Base-by-base conservation (phyloP, 192 early-diverging fungal species). In the Gaertneriomyces semiglobifer region DNA sequence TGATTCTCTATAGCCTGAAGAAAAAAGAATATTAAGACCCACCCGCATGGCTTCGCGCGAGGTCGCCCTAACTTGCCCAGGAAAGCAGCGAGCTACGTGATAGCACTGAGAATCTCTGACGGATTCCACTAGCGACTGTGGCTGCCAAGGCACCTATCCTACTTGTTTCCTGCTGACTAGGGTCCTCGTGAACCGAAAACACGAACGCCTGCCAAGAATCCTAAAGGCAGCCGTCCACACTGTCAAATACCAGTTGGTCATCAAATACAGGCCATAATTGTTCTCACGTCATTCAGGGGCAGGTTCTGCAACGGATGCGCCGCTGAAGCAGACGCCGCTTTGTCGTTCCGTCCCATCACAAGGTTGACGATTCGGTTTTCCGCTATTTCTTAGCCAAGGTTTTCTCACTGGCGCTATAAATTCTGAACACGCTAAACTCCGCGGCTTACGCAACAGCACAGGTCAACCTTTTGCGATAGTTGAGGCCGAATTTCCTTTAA, bases 61-160 rank as follows among this genome's bases (percentile, higher is more conserved):
- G 25, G 25, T 2, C 0, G 25, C 25, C 25, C 25, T 45, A 61
- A n/a, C 48, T 59, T 69, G 75, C 81, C 82, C 82, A 84, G 4
- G 74, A 50, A 20, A 84, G 48, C 19, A 81, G 16, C 54, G 71
- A 72, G 11, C 65, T 41, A 52, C 68, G 63, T 19, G 56, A 42
- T n/a, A 84, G 44, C 1, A 77, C 70, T 4, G 71, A 48, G 65
- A 84, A 84, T 46, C 59, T 44, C 25, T 63, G 69, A 12, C 82
- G 56, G 38, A 65, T 66, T 14, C 79, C 79, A 33, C 73, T 77
- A 0, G 65, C 66, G 33, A 84, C 70, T 14, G 44, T 41, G 12
- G 81, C 82, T 0, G 53, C 75, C 16, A 72, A 57, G 19, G 53
- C 33, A 8, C n/a, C 18, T 9, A n/a, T 11, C 18, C 43, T 61